phyloP scores from a whole-genome alignment of 2,329 filamentous ascomycete species.

The Colletotrichum lentis region DNA sequence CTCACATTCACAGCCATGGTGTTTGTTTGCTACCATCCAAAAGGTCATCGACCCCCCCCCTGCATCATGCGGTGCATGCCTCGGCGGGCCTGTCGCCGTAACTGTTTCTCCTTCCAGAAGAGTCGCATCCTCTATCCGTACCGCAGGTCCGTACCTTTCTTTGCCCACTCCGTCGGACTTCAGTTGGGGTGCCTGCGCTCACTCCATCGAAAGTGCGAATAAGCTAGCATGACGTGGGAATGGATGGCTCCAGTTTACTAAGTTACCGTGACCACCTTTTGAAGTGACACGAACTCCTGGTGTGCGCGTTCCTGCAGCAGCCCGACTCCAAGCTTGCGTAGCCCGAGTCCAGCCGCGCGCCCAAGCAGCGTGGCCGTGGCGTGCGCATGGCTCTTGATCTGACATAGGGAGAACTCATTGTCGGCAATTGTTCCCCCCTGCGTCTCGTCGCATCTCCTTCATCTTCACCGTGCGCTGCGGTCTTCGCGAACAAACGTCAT shows the following conservation, averaged over 20 bases:
- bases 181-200: background rate
- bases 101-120: slow-evolving; percentile 3
- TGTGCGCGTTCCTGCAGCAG: slow-evolving; percentile 28
- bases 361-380: slow-evolving; percentile 9
- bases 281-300: slow-evolving; percentile 8
- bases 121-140: background rate
- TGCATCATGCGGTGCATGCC: slow-evolving; percentile 1
- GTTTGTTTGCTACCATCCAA: background rate
- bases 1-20: background rate
- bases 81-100: background rate
- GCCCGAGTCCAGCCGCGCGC: slow-evolving; percentile 11
- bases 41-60: background rate
- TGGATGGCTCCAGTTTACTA: background rate
- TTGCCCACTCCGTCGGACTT: slow-evolving; percentile 7
- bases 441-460: slow-evolving; percentile 5
- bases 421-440: slow-evolving; percentile 19
- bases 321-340: slow-evolving; percentile 22
- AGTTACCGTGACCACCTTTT: background rate
- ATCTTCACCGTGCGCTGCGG: background rate
- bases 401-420: background rate
- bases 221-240: background rate
- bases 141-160: too few relatives aligned
- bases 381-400: background rate
- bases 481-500: slow-evolving; percentile 1
- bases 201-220: background rate